A percentile compares a stretch with the other conserved stretches of the same genome.
phyloP scores from a whole-genome alignment of 345 rosid genomes.

The Hibiscus tridactylites region DNA sequence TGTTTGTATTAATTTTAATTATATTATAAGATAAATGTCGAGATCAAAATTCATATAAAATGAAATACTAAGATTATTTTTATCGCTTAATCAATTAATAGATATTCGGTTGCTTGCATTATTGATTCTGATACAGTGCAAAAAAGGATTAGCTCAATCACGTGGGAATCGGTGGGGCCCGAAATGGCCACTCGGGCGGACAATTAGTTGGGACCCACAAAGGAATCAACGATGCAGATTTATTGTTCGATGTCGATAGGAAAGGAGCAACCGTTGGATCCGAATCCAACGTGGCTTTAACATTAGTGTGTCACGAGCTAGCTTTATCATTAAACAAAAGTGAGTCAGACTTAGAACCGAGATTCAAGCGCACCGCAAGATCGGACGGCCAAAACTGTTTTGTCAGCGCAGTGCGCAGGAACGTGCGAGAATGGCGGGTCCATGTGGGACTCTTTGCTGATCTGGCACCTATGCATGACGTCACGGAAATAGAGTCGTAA shows the following conservation, averaged over 20 bases:
- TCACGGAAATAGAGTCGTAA: background rate
- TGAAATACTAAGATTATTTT: no score
- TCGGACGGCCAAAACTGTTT: slow-evolving; percentile 14
- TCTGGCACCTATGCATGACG: slow-evolving; percentile 2
- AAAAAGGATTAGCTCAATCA: background rate
- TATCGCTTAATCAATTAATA: no score
- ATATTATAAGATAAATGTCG: no score
- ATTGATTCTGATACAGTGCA: background rate
- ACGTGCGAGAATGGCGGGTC: background rate
- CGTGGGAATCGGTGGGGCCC: background rate
- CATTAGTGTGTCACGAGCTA: background rate
- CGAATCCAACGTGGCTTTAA: slow-evolving; percentile 22
- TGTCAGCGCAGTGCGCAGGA: background rate
- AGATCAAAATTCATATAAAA: no score
- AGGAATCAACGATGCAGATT: background rate
- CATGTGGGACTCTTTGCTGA: background rate
- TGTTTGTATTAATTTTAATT: no score
- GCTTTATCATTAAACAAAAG: background rate
- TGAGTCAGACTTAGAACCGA: slow-evolving; percentile 16
- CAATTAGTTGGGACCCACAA: background rate
- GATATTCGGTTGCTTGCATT: background rate
- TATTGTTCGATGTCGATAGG: background rate
- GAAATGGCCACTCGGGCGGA: background rate
- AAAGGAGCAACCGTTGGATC: slow-evolving; percentile 12
- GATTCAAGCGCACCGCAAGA: slow-evolving; percentile 4